These are phyloP conservation scores for Phytophthora fragariaefolia DNA, from an alignment of 352 stramenopile species.

Conservation along the genomic window DNA sequence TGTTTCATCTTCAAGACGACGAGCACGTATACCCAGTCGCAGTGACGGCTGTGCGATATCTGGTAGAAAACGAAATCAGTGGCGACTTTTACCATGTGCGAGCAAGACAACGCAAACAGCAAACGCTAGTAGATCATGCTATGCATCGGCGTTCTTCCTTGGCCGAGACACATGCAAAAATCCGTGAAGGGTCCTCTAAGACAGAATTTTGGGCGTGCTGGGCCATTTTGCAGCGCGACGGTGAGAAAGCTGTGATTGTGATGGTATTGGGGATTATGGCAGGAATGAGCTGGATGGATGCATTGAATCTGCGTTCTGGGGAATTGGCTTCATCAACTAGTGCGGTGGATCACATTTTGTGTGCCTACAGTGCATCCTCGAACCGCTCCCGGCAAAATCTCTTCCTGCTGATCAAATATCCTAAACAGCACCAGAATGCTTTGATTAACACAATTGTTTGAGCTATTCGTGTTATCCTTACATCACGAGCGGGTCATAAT, in stretches of 20 bases:
- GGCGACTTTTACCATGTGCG: slow-evolving; percentile 68
- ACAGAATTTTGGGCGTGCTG: slow-evolving; percentile 24
- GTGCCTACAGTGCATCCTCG: slow-evolving; percentile 58
- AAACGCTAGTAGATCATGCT: not conserved
- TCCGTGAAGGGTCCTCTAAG: slow-evolving; percentile 4
- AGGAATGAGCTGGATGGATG: slow-evolving; percentile 74
- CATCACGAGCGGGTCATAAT: slow-evolving; percentile 24
- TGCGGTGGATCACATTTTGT: slow-evolving; percentile 40
- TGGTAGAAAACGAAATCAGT: slow-evolving; percentile 66
- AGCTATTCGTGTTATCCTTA: slow-evolving; percentile 30
- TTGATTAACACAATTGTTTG: too few relatives aligned
- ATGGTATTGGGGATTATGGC: slow-evolving; percentile 60
- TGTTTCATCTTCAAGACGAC: slow-evolving; percentile 33
- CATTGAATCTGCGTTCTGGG: slow-evolving; percentile 50
- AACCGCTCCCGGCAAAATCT: slow-evolving; percentile 64
- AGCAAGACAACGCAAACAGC: slow-evolving; percentile 15
- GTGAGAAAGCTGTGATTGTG: slow-evolving; percentile 51
- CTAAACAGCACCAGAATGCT: too few relatives aligned
- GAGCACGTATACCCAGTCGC: slow-evolving; percentile 1
- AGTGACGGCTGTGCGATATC: slow-evolving; percentile 31
- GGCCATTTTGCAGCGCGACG: slow-evolving; percentile 29
- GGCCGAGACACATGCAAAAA: slow-evolving; percentile 21
- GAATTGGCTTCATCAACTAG: slow-evolving; percentile 3
- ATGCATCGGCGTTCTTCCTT: slow-evolving; percentile 18
- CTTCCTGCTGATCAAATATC: slow-evolving; percentile 86